Conservation (phyloP, 345 rosid species). For the Sisymbrium altissimum region DNA sequence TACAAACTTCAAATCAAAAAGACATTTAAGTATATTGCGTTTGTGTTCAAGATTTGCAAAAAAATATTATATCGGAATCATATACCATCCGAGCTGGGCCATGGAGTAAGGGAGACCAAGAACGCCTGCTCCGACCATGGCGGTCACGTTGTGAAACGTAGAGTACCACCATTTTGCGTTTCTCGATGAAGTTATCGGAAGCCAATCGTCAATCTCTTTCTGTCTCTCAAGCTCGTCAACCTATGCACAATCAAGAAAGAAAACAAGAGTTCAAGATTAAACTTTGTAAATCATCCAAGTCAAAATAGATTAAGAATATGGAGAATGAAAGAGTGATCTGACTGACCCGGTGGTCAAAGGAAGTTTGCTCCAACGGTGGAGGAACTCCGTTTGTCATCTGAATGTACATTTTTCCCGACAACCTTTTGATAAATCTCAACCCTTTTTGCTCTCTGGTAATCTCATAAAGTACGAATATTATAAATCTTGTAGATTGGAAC, state of each 20-base stretch:
- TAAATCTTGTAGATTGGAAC: background rate
- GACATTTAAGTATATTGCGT: too few relatives aligned
- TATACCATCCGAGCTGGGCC: conserved; percentile 80
- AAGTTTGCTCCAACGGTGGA: conserved; percentile 30
- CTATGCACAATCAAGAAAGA: background rate
- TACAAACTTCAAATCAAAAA: background rate
- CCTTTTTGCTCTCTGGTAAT: background rate
- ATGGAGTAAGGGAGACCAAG: conserved; percentile 82
- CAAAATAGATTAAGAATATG: background rate
- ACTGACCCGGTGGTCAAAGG: conserved; percentile 29
- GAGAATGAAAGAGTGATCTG: background rate
- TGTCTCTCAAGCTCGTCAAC: conserved; percentile 34
- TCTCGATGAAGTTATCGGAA: conserved; percentile 70
- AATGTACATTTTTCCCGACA: conserved; percentile 26
- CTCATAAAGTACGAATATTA: background rate
- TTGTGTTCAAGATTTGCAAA: too few relatives aligned
- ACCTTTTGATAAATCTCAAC: background rate
- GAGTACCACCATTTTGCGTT: conserved; percentile 94
- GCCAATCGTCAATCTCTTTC: conserved; percentile 71
- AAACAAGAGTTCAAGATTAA: background rate
- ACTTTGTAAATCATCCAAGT: background rate
- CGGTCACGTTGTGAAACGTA: conserved; percentile 85
- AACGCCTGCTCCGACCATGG: conserved; percentile 92
- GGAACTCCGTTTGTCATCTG: conserved; percentile 30
- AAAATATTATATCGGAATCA: background rate